phyloP scores from a whole-genome alignment of 2,329 filamentous ascomycete species.

The Orbilia oligospora region DNA sequence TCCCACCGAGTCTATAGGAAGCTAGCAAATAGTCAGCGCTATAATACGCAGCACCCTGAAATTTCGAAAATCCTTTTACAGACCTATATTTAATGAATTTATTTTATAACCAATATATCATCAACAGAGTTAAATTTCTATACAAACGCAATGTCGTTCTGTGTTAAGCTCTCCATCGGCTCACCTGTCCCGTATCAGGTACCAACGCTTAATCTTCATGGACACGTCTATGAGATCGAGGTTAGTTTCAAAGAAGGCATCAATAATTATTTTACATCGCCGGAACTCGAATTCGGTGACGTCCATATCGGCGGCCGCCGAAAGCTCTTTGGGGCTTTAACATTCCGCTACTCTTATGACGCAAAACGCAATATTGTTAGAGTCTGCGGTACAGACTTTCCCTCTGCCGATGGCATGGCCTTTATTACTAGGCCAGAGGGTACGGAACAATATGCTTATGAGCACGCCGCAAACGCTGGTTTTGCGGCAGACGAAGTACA shows the following conservation, averaged over 20 bases:
- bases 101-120: too few relatives aligned
- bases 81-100: too few relatives aligned
- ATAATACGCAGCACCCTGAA: too few relatives aligned
- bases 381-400: conserved; percentile 11
- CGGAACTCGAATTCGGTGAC: background rate
- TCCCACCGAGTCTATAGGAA: too few relatives aligned
- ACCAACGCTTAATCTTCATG: background rate
- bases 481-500: conserved; percentile 7
- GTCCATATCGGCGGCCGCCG: background rate
- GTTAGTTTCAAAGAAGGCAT: background rate
- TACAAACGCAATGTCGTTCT: background rate
- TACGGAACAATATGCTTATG: conserved; percentile 3
- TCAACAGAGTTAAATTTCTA: background rate
- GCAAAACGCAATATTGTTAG: background rate
- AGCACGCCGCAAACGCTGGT: background rate
- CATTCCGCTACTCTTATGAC: conserved; percentile 18
- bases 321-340: background rate
- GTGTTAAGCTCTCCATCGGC: background rate
- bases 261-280: background rate
- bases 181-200: background rate
- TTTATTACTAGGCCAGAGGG: conserved; percentile 16
- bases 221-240: background rate
- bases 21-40: too few relatives aligned
- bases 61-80: too few relatives aligned
- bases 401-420: conserved; percentile 14